Conservation (phyloP, 352 stramenopile genomes). For the Thalassiosira gravida region DNA sequence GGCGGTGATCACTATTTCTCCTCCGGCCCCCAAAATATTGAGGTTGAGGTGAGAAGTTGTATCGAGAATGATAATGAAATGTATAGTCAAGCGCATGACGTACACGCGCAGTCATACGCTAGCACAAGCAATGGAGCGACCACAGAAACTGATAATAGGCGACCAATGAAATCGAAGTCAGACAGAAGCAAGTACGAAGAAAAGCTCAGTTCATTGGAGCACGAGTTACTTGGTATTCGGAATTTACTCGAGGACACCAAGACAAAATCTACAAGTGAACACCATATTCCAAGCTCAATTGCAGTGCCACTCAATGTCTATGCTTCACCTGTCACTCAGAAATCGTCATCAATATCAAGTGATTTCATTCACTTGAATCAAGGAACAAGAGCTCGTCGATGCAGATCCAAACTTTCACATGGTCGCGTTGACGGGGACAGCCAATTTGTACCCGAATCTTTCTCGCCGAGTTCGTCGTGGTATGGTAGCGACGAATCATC, state of each 20-base stretch:
- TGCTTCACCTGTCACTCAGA: constrained; percentile 2
- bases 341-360: constrained; percentile 4
- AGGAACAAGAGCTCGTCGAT: constrained; percentile 5
- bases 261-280: constrained; percentile 1
- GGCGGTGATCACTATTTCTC: too few species aligned
- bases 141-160: too few species aligned
- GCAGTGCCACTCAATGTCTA: neutral
- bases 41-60: too few species aligned
- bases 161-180: constrained; percentile 1
- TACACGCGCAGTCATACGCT: too few species aligned
- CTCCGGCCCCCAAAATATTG: too few species aligned
- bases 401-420: constrained; percentile 2
- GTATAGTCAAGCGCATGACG: too few species aligned
- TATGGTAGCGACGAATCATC: neutral
- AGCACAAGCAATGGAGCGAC: too few species aligned
- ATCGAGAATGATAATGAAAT: too few species aligned
- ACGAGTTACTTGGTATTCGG: constrained; percentile 10
- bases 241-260: constrained; percentile 19
- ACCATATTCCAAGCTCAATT: constrained; percentile 4
- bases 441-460: constrained; percentile 2
- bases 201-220: constrained; percentile 2
- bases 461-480: neutral
- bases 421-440: neutral
- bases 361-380: neutral
- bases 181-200: neutral